Base-by-base conservation (phyloP, 2,329 filamentous ascomycete genomes). In the Fusarium coicis region DNA sequence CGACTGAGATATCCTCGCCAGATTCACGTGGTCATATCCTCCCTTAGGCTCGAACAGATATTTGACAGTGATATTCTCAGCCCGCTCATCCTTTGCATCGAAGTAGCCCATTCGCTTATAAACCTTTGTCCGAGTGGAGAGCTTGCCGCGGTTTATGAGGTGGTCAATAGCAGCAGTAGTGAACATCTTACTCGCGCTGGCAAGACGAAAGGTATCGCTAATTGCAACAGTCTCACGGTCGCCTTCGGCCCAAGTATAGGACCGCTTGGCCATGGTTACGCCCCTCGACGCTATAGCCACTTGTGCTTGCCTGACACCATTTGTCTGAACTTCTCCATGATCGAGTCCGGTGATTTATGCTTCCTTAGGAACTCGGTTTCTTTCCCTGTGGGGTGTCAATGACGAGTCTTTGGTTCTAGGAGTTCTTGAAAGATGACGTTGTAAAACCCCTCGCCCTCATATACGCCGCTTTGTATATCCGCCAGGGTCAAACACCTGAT, bases 191-290 rank as follows among this genome's bases (percentile, higher is more conserved):
- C 61, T 76, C 8, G 73, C 56, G 1, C 74, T 73, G 11, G 61
- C 66, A 6, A 76, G 56, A 21, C 73, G 34, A 49, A 76, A 76
- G 3, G 26, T 28, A n/a, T 76, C 72, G 12, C 69, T 32, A 7
- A 63, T 56, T 19, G 30, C 14, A 19, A 73, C 74, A 10, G 60
- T 58, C 2, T 55, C 59, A 4, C 70, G 70, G 47, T 73, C 58
- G 14, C 54, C 49, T 55, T 76, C 74, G 1, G 72, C 71, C 71
- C 66, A 74, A 2, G 71, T 76, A 47, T 73, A 76, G 44, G 68
- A 59, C 46, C 74, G 53, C 30, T 76, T 61, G 1, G 54, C 28
- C 10, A 63, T 23, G 5, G 49, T 28, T 15, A 53, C 53, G 4
- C 68, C 72, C 9, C 54, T 34, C 4, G 30, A 32, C 23, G 62